phyloP scores from a whole-genome alignment of 768 basidiomycete species.

The Lepiota subincarnata region DNA sequence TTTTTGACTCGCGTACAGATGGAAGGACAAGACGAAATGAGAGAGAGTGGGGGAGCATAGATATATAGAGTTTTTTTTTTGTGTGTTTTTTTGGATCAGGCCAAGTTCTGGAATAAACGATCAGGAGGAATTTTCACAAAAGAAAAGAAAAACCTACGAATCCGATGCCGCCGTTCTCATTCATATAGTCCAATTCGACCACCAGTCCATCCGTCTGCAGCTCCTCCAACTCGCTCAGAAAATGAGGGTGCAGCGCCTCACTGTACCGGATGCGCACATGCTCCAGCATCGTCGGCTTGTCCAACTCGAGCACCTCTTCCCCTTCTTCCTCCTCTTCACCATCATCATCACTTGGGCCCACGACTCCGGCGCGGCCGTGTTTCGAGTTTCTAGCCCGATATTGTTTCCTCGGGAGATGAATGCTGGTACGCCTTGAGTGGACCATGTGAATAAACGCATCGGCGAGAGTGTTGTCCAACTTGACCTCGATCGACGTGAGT shows the following conservation, averaged over 20 bases:
- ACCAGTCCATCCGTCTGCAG: constrained; percentile 10
- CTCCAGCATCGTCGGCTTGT: constrained; percentile 8
- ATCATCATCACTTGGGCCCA: background rate
- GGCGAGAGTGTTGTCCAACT: constrained; percentile 28
- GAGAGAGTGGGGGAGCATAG: background rate
- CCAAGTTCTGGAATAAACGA: too few species aligned
- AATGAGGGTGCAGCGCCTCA: constrained; percentile 7
- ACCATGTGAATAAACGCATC: constrained; percentile 33
- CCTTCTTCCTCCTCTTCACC: background rate
- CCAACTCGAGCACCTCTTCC: background rate
- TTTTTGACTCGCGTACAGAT: constrained; percentile 15
- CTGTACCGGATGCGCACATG: constrained; percentile 10
- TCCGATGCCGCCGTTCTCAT: constrained; percentile 5
- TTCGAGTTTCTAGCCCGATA: background rate
- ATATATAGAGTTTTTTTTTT: background rate
- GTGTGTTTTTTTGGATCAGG: background rate
- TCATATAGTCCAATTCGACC: constrained; percentile 12
- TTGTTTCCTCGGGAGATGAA: constrained; percentile 9
- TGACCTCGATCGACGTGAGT: constrained; percentile 33
- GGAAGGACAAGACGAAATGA: constrained; percentile 24
- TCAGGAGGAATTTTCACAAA: background rate
- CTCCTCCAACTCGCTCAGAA: constrained; percentile 8
- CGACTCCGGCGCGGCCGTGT: background rate
- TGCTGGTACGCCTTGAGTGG: constrained; percentile 24
- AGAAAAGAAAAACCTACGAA: constrained; percentile 7